phyloP scores from a whole-genome alignment of 495 filamentous ascomycete genomes.

The Xylaria venustula region DNA sequence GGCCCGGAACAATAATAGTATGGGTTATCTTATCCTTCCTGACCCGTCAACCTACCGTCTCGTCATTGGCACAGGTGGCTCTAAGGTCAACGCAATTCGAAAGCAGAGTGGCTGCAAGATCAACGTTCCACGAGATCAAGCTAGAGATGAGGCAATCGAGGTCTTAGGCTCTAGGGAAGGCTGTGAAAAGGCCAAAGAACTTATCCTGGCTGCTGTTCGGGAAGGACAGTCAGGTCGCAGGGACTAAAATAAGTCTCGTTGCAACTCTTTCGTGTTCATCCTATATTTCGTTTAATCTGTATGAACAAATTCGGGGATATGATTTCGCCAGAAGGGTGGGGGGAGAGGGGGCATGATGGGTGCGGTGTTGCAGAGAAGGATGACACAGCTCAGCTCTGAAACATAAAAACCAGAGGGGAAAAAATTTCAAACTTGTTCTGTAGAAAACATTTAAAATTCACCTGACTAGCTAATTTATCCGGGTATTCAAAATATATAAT shows the following conservation, averaged over 20 bases:
- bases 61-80: slow-evolving; percentile 85
- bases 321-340: not conserved
- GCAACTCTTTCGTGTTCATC: not conserved
- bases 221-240: slow-evolving; percentile 40
- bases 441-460: not conserved
- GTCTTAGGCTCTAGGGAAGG: slow-evolving; percentile 75
- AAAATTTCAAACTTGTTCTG: not conserved
- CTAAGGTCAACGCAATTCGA: slow-evolving; percentile 87
- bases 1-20: slow-evolving; percentile 67
- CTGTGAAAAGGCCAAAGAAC: slow-evolving; percentile 81
- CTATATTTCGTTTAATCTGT: slow-evolving; percentile 5
- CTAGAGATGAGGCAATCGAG: slow-evolving; percentile 80
- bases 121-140: slow-evolving; percentile 80
- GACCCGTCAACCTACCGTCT: slow-evolving; percentile 87
- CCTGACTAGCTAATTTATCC: not conserved
- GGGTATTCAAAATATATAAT: too few species aligned
- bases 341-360: not conserved
- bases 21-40: slow-evolving; percentile 84
- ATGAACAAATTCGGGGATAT: slow-evolving; percentile 1
- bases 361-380: not conserved
- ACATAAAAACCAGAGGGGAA: slow-evolving; percentile 1
- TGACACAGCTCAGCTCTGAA: slow-evolving; percentile 7
- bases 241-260: slow-evolving; percentile 17
- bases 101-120: slow-evolving; percentile 91
- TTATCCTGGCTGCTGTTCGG: slow-evolving; percentile 79